Evolutionary conservation across 257 asterid species (phyloP).

Genomic region (Solanum sejunctum): DNA sequence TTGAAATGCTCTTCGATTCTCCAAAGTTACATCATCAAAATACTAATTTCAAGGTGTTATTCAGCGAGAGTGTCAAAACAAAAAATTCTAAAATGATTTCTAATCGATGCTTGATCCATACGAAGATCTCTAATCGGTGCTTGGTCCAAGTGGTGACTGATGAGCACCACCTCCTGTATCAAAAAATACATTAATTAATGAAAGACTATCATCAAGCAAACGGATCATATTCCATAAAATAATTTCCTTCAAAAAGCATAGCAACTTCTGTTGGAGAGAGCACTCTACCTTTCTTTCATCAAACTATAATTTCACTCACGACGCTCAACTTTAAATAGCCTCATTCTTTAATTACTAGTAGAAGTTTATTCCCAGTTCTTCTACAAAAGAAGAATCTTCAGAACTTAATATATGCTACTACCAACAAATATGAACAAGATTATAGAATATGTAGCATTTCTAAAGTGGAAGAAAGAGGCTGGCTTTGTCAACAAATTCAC

Average conservation of each 20-base stretch:
- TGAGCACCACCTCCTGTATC: no score
- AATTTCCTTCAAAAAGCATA: neutral
- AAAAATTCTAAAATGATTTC: no score
- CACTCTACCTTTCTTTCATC: neutral
- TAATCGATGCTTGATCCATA: neutral
- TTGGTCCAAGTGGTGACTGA: neutral
- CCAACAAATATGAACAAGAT: neutral
- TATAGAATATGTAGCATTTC: neutral
- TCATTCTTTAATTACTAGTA: neutral
- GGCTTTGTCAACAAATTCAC: no score
- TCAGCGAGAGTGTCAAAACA: neutral
- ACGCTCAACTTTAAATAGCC: neutral
- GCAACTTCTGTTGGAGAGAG: neutral
- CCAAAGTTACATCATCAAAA: no score
- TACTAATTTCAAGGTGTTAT: no score
- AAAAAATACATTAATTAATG: no score
- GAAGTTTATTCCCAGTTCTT: no score
- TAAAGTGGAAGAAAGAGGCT: no score
- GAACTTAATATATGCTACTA: neutral
- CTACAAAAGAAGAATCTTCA: neutral
- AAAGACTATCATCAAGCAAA: no score
- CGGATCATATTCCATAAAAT: no score
- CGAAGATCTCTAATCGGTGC: neutral
- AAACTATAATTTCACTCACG: neutral
- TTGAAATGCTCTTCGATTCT: no score